A percentile compares a stretch with the other conserved stretches of the same genome.
phyloP scores from a whole-genome alignment of 495 filamentous ascomycete species.

The Geopyxis carbonaria region DNA sequence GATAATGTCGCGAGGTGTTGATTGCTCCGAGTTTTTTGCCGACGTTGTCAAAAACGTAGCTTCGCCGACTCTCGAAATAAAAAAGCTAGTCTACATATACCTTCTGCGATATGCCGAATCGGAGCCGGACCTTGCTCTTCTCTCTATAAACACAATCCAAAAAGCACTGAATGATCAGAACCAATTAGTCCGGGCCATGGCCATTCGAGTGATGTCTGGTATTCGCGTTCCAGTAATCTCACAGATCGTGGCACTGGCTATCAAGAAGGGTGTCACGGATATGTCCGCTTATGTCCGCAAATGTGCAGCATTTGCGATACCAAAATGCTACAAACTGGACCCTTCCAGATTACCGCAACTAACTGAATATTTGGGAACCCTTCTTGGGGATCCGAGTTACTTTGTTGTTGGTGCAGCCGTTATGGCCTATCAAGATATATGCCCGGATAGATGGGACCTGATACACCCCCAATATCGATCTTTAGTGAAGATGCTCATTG shows the following conservation, averaged over 20 bases:
- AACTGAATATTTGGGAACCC: slow-evolving; percentile 53
- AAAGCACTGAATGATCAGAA: slow-evolving; percentile 86
- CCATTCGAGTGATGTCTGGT: slow-evolving; percentile 84
- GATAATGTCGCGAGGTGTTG: slow-evolving; percentile 84
- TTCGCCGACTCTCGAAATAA: slow-evolving; percentile 76
- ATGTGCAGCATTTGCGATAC: slow-evolving; percentile 84
- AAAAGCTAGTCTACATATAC: slow-evolving; percentile 96
- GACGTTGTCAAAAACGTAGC: slow-evolving; percentile 93
- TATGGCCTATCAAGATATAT: slow-evolving; percentile 72
- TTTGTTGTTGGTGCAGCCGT: slow-evolving; percentile 89
- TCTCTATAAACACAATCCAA: slow-evolving; percentile 97
- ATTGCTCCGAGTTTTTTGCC: slow-evolving; percentile 76
- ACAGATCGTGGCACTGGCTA: slow-evolving; percentile 90
- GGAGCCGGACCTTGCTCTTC: slow-evolving; percentile 81
- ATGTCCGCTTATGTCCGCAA: slow-evolving; percentile 91
- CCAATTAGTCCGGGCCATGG: slow-evolving; percentile 76
- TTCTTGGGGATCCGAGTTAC: slow-evolving; percentile 83
- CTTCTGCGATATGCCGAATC: slow-evolving; percentile 87
- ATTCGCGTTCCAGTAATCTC: slow-evolving; percentile 96
- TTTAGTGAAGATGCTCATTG: slow-evolving; percentile 74
- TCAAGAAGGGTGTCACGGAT: slow-evolving; percentile 78
- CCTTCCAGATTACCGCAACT: slow-evolving; percentile 70
- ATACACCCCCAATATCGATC: slow-evolving; percentile 78
- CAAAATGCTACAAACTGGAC: slow-evolving; percentile 91
- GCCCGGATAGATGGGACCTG: slow-evolving; percentile 66